Base-by-base conservation (phyloP, 176 grass and related monocot species). In the Aegilops umbellulata region DNA sequence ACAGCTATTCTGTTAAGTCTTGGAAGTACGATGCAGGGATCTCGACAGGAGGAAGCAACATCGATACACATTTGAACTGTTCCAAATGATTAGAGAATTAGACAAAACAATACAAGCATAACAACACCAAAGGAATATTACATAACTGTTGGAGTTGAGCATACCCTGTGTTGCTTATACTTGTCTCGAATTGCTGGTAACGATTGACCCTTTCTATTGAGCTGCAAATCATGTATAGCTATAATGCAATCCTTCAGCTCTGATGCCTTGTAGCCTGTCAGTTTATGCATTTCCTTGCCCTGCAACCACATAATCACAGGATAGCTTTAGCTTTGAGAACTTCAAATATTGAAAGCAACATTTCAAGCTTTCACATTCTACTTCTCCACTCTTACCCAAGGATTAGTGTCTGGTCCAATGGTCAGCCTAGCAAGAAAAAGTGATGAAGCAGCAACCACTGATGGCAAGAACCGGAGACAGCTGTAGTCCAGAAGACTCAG, bases 151-250 rank as follows among this genome's bases (percentile, higher is more conserved):
- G 83, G 68, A 89, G 8, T 3, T 86, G 78, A 73, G 44, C 79
- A 85, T 90, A 97, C 97, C 87, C 80, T 94, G 63, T 94, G 94
- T 32, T 92, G 90, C 89, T 90, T 99, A 87, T 96, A 99, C 85
- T 99, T 99, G 6, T 94, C 94, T 35, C 90, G 88, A 74, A 97
- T 87, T 55, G 94, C 92, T 1, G 23, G 65, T 55, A 92, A 78
- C 10, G 60, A 82, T 44, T 87, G 35, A 31, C 80, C 80, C 82
- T 86, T 99, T 63, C 76, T 93, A 32, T 76, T 90, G 60, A 97
- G 87, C 84, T 99, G 97, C 81, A 99, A 88, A 10, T 93, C 92
- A 87, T 94, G 92, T 49, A 99, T 80, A 23, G 83, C 80, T 35
- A 13, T 60, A 9, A 93, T 79, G 53, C 97, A 97, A 65, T 93